A percentile compares a stretch with the other conserved stretches of the same genome.
Conservation (phyloP, 139 green algal species). For the Limnomonas spitsbergensis region DNA sequence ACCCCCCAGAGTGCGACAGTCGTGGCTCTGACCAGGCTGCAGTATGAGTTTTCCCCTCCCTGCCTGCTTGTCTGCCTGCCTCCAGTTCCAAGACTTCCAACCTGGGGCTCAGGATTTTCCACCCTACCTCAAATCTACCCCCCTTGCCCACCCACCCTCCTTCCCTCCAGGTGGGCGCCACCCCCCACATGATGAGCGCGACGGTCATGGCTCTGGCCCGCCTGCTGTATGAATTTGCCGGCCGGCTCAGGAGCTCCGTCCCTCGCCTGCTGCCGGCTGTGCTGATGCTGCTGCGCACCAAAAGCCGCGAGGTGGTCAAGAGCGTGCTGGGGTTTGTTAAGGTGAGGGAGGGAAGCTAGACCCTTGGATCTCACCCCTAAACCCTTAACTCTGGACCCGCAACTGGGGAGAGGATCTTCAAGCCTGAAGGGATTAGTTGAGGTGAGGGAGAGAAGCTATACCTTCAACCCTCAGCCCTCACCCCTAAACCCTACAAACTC, state of each 20-base stretch:
- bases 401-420: no score
- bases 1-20: no score
- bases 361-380: no score
- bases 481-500: no score
- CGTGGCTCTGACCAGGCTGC: no score
- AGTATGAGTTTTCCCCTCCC: no score
- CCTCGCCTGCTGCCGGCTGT: constrained; percentile 75
- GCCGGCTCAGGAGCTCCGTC: constrained; percentile 35
- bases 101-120: background rate
- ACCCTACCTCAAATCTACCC: background rate
- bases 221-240: constrained; percentile 89
- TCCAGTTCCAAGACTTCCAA: no score
- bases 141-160: background rate
- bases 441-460: no score
- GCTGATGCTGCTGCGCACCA: constrained; percentile 80
- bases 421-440: no score
- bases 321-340: constrained; percentile 91
- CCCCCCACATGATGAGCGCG: constrained; percentile 77
- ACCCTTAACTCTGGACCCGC: no score
- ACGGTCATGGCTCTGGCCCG: constrained; percentile 84
- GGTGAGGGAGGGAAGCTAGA: constrained; percentile 54
- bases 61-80: no score
- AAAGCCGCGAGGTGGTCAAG: constrained; percentile 89
- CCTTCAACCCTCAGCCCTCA: no score
- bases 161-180: constrained; percentile 13